Base-by-base conservation (phyloP, 441 rosid genomes). In the Erysimum pusillum region DNA sequence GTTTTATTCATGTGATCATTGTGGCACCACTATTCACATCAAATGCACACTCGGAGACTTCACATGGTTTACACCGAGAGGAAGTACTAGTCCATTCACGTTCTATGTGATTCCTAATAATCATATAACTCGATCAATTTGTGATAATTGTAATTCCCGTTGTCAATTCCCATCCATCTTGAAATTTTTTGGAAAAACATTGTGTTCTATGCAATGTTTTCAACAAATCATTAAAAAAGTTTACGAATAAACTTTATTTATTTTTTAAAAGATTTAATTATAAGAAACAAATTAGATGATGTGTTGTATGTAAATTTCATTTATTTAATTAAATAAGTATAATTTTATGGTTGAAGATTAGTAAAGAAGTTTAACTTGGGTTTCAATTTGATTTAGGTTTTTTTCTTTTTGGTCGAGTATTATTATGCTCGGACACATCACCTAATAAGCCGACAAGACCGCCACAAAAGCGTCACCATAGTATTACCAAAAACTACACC, bases 1-100 rank as follows among this genome's bases (percentile, higher is more conserved):
- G 77, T 80, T 71, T 63, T 76, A 76, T 34, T 15, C 28, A 22
- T 66, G 80, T 71, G 14, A 45, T 44, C 18, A 56, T 7, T 81
- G 76, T 65, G 57, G 38, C 3, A 2, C n/a, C 28, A 58, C 70
- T 20, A 41, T 59, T 18, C 81, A 81, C 56, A 44, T 57, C 5
- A 12, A n/a, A 14, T 73, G 84, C 31, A 63, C 46, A 12, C 17
- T 63, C 0, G 69, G 69, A 14, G 66, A 69, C 17, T 58, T 54
- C n/a, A 4, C 41, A 9, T 63, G 48, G 45, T 10, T 34, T 20
- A 56, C 18, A 54, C 44, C 38, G 3, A 18, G 36, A 31, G 4
- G 10, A 44, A 25, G 28, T 1, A 1, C 28, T 25, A 25, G 3
- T 2, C 28, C 28, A 25, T 1, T 22, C 25, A 22, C 2, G 25